phyloP scores from a whole-genome alignment of 2,329 filamentous ascomycete species.

The Scleromitrula shiraiana region DNA sequence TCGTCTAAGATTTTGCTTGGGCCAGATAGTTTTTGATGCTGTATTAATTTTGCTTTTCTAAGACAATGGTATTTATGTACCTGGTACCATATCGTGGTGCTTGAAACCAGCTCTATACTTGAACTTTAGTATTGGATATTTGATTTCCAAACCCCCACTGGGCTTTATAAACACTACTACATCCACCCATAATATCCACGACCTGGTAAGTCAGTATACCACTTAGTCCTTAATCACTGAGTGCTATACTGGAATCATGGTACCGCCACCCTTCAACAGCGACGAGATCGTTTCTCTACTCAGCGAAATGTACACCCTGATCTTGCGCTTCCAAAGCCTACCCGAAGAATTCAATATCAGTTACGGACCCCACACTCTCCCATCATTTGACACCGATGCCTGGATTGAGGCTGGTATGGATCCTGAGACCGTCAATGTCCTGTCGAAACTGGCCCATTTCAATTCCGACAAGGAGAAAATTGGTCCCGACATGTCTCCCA shows the following conservation, averaged over 20 bases:
- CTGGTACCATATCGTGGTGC: too few species aligned
- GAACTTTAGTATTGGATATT: too few species aligned
- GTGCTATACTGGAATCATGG: background rate
- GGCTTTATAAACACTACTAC: background rate
- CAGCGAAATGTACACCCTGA: conserved; percentile 3
- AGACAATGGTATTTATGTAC: too few species aligned
- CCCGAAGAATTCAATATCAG: conserved; percentile 7
- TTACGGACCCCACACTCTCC: conserved; percentile 7
- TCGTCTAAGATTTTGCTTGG: too few species aligned
- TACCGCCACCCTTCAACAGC: background rate
- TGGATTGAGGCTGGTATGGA: conserved; percentile 9
- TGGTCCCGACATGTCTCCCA: conserved; percentile 7
- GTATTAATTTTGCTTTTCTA: too few species aligned
- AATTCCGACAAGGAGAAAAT: conserved; percentile 4
- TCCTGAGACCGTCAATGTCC: conserved; percentile 7
- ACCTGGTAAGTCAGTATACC: background rate
- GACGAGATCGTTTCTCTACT: conserved; percentile 5
- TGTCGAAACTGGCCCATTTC: conserved; percentile 3
- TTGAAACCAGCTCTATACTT: too few species aligned
- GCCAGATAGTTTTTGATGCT: too few species aligned
- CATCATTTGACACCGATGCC: conserved; percentile 5
- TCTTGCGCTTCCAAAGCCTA: conserved; percentile 6
- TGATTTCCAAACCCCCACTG: too few species aligned
- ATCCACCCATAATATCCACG: background rate
- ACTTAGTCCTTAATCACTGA: background rate